Evolutionary conservation across 805 yeast genomes (phyloP).

Genomic region (Schizosaccharomyces lindneri): DNA sequence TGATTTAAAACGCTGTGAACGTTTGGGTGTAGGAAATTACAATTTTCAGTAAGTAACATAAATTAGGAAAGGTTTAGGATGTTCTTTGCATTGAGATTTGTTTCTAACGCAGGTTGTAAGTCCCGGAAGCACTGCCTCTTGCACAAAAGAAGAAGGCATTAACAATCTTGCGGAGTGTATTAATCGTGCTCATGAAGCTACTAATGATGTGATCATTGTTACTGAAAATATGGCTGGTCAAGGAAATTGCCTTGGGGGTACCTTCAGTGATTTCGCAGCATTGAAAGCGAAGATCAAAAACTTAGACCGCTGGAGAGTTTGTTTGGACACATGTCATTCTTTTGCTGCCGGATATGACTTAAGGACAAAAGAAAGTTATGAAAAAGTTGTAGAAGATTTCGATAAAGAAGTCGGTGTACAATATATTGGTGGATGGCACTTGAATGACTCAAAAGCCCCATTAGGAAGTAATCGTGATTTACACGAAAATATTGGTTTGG

Average conservation of each 20-base stretch:
- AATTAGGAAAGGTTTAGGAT: not conserved
- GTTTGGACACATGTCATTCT: conserved; percentile 88
- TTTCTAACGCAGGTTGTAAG: not conserved
- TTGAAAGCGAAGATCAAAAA: conserved; percentile 62
- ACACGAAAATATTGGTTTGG: conserved; percentile 73
- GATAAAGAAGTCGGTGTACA: conserved; percentile 51
- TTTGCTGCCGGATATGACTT: conserved; percentile 87
- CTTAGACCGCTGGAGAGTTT: conserved; percentile 74
- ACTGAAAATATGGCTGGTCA: conserved; percentile 97
- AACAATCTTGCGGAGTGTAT: conserved; percentile 50
- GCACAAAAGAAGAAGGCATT: conserved; percentile 38
- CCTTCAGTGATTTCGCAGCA: conserved; percentile 43
- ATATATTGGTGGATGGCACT: conserved; percentile 57
- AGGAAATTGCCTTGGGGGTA: conserved; percentile 69
- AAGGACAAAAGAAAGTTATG: conserved; percentile 29
- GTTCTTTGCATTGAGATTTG: no score
- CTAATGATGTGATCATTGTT: conserved; percentile 62
- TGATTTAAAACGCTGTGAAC: conserved; percentile 70
- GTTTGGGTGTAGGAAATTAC: conserved; percentile 57
- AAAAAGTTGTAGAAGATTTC: conserved; percentile 49
- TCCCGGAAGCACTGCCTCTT: conserved; percentile 16
- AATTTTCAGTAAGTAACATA: conserved; percentile 37
- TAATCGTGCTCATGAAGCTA: conserved; percentile 50
- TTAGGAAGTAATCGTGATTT: conserved; percentile 70
- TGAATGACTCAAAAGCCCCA: conserved; percentile 91